These are phyloP conservation scores for Phalaenopsis aphrodite DNA, from an alignment of 106 monocot genomes.

Conservation along the genomic window DNA sequence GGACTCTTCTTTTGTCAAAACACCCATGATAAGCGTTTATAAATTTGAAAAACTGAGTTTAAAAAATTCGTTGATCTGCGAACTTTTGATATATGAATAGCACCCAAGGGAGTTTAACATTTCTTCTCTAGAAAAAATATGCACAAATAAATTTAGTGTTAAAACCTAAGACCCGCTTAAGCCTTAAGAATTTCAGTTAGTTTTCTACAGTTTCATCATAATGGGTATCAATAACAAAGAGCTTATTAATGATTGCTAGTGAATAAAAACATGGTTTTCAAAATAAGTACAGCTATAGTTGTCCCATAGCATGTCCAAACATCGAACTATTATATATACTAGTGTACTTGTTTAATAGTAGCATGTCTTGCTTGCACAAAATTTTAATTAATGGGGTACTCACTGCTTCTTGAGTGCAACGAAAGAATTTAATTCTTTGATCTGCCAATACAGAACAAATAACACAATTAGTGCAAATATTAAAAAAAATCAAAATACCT, in stretches of 20 bases:
- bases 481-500: background rate
- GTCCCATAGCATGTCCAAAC: background rate
- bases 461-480: background rate
- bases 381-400: constrained; percentile 15
- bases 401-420: constrained; percentile 83
- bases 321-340: background rate
- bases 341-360: background rate
- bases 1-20: background rate
- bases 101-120: background rate
- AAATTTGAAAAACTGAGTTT: background rate
- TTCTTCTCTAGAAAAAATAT: background rate
- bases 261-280: background rate
- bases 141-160: background rate
- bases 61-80: background rate
- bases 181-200: background rate
- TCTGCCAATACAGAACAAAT: constrained; percentile 37
- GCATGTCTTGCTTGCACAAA: background rate
- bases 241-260: background rate
- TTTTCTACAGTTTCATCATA: background rate
- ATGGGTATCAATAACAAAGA: background rate
- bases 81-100: background rate
- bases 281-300: background rate
- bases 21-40: background rate
- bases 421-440: constrained; percentile 78
- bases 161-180: background rate